Evolutionary conservation across 2,329 filamentous ascomycete genomes (phyloP).

Genomic region (Coniochaeta sp.): DNA sequence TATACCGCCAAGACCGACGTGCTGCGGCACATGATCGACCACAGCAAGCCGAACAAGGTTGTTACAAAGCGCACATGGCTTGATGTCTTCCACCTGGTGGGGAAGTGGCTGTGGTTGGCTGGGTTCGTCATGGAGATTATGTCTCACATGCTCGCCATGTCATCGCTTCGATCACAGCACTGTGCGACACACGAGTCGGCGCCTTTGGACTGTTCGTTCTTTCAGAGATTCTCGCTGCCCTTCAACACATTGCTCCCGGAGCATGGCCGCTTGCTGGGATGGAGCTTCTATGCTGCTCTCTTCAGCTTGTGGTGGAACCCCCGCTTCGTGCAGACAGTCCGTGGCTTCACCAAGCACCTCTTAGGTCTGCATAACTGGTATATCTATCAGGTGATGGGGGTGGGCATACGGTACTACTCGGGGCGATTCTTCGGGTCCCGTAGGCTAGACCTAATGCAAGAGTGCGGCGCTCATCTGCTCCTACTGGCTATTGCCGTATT

Average conservation of each 20-base stretch:
- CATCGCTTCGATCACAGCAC: constrained; percentile 13
- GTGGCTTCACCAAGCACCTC: constrained; percentile 54
- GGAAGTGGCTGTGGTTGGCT: constrained; percentile 40
- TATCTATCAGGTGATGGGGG: constrained; percentile 52
- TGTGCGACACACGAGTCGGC: background rate
- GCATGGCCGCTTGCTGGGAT: constrained; percentile 33
- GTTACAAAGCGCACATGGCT: constrained; percentile 31
- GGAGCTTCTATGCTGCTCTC: constrained; percentile 41
- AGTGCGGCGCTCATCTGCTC: constrained; percentile 39
- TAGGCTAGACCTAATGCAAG: constrained; percentile 10
- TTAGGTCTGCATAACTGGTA: constrained; percentile 60
- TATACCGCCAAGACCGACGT: constrained; percentile 84
- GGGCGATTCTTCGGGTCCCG: constrained; percentile 22
- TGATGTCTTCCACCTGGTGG: constrained; percentile 34
- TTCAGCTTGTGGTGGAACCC: constrained; percentile 63
- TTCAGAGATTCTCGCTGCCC: constrained; percentile 4
- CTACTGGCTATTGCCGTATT: constrained; percentile 45
- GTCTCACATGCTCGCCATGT: constrained; percentile 40
- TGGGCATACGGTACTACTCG: constrained; percentile 48
- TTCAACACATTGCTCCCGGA: constrained; percentile 33
- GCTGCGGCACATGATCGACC: constrained; percentile 66
- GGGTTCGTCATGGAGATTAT: constrained; percentile 37
- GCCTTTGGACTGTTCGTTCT: background rate
- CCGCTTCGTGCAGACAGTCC: constrained; percentile 50
- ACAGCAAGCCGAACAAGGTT: constrained; percentile 40